phyloP scores from a whole-genome alignment of 768 basidiomycete species.

The Serpula lacrymans region DNA sequence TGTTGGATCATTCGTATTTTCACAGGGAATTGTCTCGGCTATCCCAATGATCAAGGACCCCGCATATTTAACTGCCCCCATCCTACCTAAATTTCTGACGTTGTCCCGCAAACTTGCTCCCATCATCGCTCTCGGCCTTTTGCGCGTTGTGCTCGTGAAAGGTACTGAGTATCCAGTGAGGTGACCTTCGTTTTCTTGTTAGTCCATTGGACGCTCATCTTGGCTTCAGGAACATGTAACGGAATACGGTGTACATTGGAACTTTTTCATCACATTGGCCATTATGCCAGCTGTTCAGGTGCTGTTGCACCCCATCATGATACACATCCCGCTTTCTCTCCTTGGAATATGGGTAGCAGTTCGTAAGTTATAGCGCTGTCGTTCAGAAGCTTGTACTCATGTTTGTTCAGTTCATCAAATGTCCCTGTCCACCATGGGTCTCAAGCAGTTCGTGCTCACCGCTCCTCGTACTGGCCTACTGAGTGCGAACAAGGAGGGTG shows the following conservation, averaged over 20 bases:
- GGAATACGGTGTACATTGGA: constrained; percentile 98
- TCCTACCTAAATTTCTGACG: constrained; percentile 47
- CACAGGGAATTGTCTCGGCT: constrained; percentile 90
- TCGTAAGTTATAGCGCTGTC: constrained; percentile 35
- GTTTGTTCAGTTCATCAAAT: constrained; percentile 65
- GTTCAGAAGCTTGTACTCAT: background rate
- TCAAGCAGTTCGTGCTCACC: constrained; percentile 64
- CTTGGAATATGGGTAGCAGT: constrained; percentile 61
- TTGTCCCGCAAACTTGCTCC: constrained; percentile 62
- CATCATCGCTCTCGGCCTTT: constrained; percentile 66
- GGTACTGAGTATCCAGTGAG: constrained; percentile 90
- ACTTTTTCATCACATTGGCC: constrained; percentile 94
- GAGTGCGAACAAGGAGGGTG: constrained; percentile 88
- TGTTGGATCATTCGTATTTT: constrained; percentile 96
- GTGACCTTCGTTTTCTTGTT: constrained; percentile 1
- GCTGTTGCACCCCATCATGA: constrained; percentile 63
- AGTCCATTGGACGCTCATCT: constrained; percentile 1
- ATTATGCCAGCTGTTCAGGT: constrained; percentile 73
- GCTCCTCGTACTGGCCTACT: constrained; percentile 62
- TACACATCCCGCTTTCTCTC: constrained; percentile 52
- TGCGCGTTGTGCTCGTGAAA: constrained; percentile 84
- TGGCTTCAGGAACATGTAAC: constrained; percentile 85
- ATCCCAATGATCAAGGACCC: constrained; percentile 72
- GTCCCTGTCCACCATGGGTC: constrained; percentile 47
- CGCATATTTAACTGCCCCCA: constrained; percentile 43